A percentile compares a stretch with the other conserved stretches of the same genome.
These are phyloP conservation scores for Fusarium piperis DNA, from an alignment of 2,329 filamentous ascomycete species.

Conservation along the genomic window DNA sequence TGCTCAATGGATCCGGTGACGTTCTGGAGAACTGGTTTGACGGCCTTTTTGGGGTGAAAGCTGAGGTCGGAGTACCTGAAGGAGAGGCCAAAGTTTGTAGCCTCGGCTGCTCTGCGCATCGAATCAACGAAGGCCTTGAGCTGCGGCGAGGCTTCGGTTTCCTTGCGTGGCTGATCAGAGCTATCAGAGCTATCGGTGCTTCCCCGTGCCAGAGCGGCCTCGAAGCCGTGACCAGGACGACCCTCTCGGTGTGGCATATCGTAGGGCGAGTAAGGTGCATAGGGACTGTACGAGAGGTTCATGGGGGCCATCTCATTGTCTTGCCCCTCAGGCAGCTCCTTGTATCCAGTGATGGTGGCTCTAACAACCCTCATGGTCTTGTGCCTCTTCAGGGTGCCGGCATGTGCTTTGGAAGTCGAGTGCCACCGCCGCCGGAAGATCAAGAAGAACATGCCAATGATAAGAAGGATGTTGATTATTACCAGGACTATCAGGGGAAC, in stretches of 20 bases:
- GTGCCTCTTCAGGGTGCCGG: conserved; percentile 24
- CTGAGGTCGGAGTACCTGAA: conserved; percentile 62
- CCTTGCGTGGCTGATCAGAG: conserved; percentile 20
- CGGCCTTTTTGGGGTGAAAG: conserved; percentile 57
- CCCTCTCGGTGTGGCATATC: conserved; percentile 33
- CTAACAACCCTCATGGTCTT: conserved; percentile 45
- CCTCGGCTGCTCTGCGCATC: conserved; percentile 61
- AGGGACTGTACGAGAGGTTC: conserved; percentile 42
- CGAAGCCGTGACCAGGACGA: conserved; percentile 46
- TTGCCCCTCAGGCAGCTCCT: conserved; percentile 43
- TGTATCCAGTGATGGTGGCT: conserved; percentile 47
- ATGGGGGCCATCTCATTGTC: conserved; percentile 51
- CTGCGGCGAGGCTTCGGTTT: conserved; percentile 43
- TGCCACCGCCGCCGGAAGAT: conserved; percentile 33
- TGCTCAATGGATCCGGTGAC: conserved; percentile 64
- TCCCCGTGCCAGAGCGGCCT: conserved; percentile 49
- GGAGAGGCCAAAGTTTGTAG: conserved; percentile 60
- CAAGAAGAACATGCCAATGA: conserved; percentile 42
- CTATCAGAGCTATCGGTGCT: conserved; percentile 46
- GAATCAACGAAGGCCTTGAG: conserved; percentile 62
- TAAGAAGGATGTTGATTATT: conserved; percentile 54
- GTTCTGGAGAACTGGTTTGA: conserved; percentile 59
- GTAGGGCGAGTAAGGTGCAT: conserved; percentile 19
- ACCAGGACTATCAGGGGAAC: conserved; percentile 56
- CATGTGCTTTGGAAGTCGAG: conserved; percentile 17